phyloP scores from a whole-genome alignment of 2,329 filamentous ascomycete genomes.

The Cordyceps farinosa region DNA sequence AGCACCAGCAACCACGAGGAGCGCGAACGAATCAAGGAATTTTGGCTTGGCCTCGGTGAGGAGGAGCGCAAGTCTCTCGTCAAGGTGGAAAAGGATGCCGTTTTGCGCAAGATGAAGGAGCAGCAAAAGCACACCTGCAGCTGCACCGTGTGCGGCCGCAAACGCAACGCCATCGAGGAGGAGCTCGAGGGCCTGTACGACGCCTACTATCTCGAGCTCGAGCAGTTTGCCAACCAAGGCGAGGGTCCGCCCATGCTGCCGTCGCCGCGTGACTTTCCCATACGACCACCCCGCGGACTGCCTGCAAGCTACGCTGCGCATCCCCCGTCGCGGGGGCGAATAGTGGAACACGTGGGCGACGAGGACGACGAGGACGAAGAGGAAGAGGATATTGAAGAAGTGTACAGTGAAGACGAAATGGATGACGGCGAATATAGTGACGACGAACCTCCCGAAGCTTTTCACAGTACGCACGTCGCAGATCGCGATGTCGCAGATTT shows the following conservation, averaged over 20 bases:
- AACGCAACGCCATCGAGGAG: constrained; percentile 95
- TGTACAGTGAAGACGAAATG: constrained; percentile 49
- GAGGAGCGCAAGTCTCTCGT: constrained; percentile 92
- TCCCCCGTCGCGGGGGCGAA: constrained; percentile 70
- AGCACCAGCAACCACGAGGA: constrained; percentile 93
- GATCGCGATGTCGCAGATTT: constrained; percentile 76
- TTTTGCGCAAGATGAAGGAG: constrained; percentile 99
- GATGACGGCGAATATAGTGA: constrained; percentile 62
- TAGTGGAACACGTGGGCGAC: constrained; percentile 62
- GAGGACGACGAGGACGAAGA: constrained; percentile 54
- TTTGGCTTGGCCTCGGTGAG: constrained; percentile 92
- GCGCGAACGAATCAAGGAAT: constrained; percentile 94
- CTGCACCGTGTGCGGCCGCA: constrained; percentile 93
- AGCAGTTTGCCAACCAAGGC: constrained; percentile 89
- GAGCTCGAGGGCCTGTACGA: constrained; percentile 97
- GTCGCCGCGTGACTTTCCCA: constrained; percentile 57
- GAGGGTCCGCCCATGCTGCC: constrained; percentile 55
- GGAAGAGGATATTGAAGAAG: constrained; percentile 50
- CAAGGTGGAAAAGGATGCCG: constrained; percentile 97
- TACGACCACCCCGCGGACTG: constrained; percentile 55
- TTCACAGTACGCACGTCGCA: constrained; percentile 49
- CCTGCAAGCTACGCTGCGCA: constrained; percentile 58
- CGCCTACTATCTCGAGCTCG: constrained; percentile 96
- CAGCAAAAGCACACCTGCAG: constrained; percentile 99
- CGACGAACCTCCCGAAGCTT: constrained; percentile 65